These are phyloP conservation scores for Schizophyllum amplum DNA, from an alignment of 1,284 basidiomycete genomes.

Conservation along the genomic window DNA sequence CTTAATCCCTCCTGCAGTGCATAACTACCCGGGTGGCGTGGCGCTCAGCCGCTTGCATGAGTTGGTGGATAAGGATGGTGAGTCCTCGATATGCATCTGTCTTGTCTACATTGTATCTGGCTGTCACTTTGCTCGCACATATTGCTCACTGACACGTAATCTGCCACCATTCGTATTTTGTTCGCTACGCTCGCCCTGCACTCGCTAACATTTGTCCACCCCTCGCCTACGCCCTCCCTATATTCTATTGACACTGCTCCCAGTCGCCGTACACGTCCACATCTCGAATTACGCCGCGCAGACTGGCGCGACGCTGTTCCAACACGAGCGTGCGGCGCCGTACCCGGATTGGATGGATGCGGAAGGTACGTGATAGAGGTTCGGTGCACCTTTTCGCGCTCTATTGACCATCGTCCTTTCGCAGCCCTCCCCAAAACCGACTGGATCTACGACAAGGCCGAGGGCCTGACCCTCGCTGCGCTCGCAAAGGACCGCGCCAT, in stretches of 20 bases:
- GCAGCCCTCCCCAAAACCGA: slow-evolving; percentile 10
- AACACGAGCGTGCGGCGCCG: slow-evolving; percentile 60
- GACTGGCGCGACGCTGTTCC: slow-evolving; percentile 87
- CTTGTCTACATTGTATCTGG: slow-evolving; percentile 1
- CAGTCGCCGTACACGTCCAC: slow-evolving; percentile 52
- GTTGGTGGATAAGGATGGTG: slow-evolving; percentile 3
- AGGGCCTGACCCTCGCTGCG: slow-evolving; percentile 40
- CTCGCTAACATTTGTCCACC: no score
- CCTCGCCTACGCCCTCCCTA: no score
- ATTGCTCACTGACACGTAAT: no score
- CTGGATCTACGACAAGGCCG: slow-evolving; percentile 79
- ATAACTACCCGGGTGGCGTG: slow-evolving; percentile 88
- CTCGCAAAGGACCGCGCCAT: slow-evolving; percentile 32
- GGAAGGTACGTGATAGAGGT: no score
- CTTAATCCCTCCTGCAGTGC: slow-evolving; percentile 46
- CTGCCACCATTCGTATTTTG: no score
- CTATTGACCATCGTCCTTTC: not conserved
- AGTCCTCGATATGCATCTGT: not conserved
- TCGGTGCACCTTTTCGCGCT: slow-evolving; percentile 14
- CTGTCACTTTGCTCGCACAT: not conserved
- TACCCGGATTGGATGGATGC: slow-evolving; percentile 19
- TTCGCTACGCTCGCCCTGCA: no score
- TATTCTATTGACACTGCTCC: no score
- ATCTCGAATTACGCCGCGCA: slow-evolving; percentile 82
- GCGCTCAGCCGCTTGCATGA: slow-evolving; percentile 62